Base-by-base conservation (phyloP, 352 stramenopile genomes). In the Globisporangium viniferum region DNA sequence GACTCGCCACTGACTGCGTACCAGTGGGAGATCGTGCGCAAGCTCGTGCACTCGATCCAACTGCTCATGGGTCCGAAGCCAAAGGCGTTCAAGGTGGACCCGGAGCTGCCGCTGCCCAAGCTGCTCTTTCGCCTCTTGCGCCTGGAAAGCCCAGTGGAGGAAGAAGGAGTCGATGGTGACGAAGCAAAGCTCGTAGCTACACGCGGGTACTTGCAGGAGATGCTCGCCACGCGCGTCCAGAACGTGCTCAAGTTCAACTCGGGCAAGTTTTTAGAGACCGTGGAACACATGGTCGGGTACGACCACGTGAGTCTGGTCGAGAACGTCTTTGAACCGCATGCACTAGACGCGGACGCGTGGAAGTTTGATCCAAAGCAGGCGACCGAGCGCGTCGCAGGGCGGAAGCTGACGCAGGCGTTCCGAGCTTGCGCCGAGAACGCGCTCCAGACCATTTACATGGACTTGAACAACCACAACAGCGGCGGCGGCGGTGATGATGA, bases 231-330 rank as follows among this genome's bases (percentile, higher is more conserved):
- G 4, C 80, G 75, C 7, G 77, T 84, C 36, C 78, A 80, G 61
- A 86, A 84, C 54, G 78, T 88, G 39, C 74, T 74, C 70, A 87
- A 87, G 64, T 89, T 76, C 67, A 88, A 89, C 49, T 68, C 77
- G 62, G 24, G 22, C 3, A 58, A 27, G 22, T 89, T 84, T 68
- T 33, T 90, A 35, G 44, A 48, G 5, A 62, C 85, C 8, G 68
- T 90, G 12, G 74, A 91, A 71, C 51, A 39, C 18, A 78, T 89
- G 70, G 77, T 89, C 31, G 71, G 63, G 41, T 91, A 89, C 73
- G 64, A 62, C 55, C 53, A 75, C 6, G 49, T 35, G 2, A 74
- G 41, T 14, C 24, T 75, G 15, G 36, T 84, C 22, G 75, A 86
- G 24, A 63, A 82, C 59, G 72, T 76, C 0, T 81, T 82, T 54